Conservation (phyloP, 352 stramenopile species). For the Phytophthora kernoviae region DNA sequence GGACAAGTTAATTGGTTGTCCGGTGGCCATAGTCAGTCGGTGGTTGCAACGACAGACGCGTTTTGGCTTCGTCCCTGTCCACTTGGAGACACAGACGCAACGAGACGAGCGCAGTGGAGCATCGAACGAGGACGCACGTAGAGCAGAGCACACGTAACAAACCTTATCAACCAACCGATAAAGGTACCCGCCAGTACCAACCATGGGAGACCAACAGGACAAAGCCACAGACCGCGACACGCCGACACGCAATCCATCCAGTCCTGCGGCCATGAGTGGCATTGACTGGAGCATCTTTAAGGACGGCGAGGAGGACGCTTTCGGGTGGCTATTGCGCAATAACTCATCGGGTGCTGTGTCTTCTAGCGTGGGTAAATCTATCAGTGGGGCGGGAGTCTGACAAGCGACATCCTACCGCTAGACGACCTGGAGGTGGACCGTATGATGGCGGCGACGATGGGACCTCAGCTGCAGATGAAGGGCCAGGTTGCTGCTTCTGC, state of each 20-base stretch:
- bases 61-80: background rate
- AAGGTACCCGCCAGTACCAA: background rate
- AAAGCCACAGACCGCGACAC: constrained; percentile 3
- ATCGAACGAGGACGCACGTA: background rate
- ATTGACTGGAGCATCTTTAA: constrained; percentile 79
- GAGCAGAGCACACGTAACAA: background rate
- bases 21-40: constrained; percentile 16
- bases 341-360: constrained; percentile 13
- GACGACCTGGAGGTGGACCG: constrained; percentile 47
- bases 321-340: constrained; percentile 61
- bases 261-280: constrained; percentile 38
- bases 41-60: constrained; percentile 25
- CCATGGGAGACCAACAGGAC: constrained; percentile 28
- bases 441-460: constrained; percentile 19
- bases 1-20: too few relatives aligned
- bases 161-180: background rate
- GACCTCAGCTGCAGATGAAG: constrained; percentile 8
- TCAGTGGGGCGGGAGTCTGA: background rate
- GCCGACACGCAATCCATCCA: constrained; percentile 12
- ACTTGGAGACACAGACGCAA: constrained; percentile 6
- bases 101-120: background rate
- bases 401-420: constrained; percentile 36
- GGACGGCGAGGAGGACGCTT: constrained; percentile 61
- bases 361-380: background rate
- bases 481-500: background rate